These are phyloP conservation scores for Salix arbutifolia DNA, from an alignment of 345 rosid genomes.

Conservation along the genomic window DNA sequence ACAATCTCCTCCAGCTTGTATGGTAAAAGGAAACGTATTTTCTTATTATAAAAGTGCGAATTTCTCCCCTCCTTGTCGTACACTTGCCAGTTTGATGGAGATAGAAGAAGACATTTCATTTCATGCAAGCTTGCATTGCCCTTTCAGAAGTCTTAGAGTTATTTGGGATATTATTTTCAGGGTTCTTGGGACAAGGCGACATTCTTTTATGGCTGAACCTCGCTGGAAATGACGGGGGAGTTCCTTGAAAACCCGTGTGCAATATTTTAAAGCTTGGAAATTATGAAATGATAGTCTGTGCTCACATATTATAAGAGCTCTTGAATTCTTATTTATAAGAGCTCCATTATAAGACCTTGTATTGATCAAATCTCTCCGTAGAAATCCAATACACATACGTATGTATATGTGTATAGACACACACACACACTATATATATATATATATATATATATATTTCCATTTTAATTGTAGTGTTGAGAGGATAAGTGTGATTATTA, in stretches of 20 bases:
- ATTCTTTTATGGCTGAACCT: conserved; percentile 1
- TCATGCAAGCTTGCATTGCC: conserved; percentile 23
- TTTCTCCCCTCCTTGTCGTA: background rate
- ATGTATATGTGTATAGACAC: no score
- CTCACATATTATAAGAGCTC: conserved; percentile 1
- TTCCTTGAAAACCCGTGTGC: background rate
- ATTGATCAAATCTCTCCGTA: conserved; percentile 7
- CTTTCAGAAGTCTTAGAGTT: conserved; percentile 28
- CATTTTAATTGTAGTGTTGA: no score
- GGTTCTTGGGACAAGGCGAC: conserved; percentile 5
- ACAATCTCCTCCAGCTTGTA: background rate
- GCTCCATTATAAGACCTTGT: conserved; percentile 6
- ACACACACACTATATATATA: no score
- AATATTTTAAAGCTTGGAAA: background rate
- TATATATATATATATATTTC: no score
- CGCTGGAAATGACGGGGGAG: conserved; percentile 12
- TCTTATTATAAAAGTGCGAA: background rate
- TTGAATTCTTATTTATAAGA: background rate
- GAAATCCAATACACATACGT: background rate
- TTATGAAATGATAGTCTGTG: background rate
- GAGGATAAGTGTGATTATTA: no score
- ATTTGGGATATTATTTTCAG: conserved; percentile 12
- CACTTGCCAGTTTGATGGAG: conserved; percentile 9
- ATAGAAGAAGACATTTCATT: conserved; percentile 11
- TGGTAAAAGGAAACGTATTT: conserved; percentile 7